Evolutionary conservation across 352 stramenopile species (phyloP).

Genomic region (Pythium sukuiense): DNA sequence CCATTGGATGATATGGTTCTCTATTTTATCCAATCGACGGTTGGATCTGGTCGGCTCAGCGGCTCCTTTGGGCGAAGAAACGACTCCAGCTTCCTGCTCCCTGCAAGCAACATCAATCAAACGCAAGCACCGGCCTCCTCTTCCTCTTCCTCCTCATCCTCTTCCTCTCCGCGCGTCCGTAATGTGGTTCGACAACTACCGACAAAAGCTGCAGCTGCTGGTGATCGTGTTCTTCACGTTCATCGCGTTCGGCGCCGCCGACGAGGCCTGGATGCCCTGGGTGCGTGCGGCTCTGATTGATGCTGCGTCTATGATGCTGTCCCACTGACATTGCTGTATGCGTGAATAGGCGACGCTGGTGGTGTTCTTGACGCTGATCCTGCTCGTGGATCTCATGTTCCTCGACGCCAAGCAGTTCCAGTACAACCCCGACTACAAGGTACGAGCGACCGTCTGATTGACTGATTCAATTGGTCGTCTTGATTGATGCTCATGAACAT

Average conservation of each 20-base stretch:
- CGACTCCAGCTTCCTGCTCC: background rate
- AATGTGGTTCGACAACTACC: constrained; percentile 78
- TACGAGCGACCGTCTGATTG: constrained; percentile 28
- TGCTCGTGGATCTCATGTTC: constrained; percentile 75
- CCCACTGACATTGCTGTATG: constrained; percentile 1
- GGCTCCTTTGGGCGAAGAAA: background rate
- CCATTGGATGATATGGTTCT: background rate
- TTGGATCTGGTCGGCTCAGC: background rate
- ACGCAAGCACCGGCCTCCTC: background rate
- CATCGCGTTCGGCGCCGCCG: constrained; percentile 68
- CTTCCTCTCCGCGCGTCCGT: background rate
- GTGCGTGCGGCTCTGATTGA: constrained; percentile 35
- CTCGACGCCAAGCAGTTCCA: constrained; percentile 74
- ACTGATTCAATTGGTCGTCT: background rate
- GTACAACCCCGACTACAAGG: constrained; percentile 87
- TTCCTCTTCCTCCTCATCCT: background rate
- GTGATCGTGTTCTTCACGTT: constrained; percentile 85
- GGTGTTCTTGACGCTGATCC: constrained; percentile 71
- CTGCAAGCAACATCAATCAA: background rate
- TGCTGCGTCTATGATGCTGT: background rate
- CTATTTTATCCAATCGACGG: constrained; percentile 8
- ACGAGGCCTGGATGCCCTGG: constrained; percentile 81
- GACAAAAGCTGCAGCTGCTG: constrained; percentile 79
- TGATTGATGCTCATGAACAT: background rate
- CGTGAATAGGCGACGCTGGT: constrained; percentile 63